Base-by-base conservation (phyloP, 148 eudicot species). In the Mesembryanthemum crystallinum region DNA sequence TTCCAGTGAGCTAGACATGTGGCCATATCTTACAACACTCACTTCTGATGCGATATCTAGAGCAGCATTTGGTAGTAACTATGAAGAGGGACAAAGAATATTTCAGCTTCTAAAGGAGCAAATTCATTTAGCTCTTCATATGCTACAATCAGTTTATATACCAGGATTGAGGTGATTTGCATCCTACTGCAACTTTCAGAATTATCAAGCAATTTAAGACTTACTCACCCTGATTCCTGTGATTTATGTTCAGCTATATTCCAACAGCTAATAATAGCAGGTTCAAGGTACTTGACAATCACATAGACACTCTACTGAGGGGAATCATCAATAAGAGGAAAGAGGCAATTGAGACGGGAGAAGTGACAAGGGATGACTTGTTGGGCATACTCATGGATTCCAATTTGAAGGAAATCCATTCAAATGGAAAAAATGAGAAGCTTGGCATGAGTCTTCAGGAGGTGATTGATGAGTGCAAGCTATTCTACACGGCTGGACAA, bases 11-110 rank as follows among this genome's bases (percentile, higher is more conserved):
- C 25, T 80, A 64, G 78, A 80, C 69, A 75, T 37, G 28, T 74
- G 75, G 58, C n/a, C 75, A 2, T 24, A 51, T 39, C 10, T 80
- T 21, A 62, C 20, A 29, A 51, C 67, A 39, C 65, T 80, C n/a
- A 30, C 74, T 33, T 75, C 78, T 33, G 78, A 74, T 69, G 78
- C 51, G 29, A 80, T 80, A 37, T 69, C 82, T 8, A 80, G 82
- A 69, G 82, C 82, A 62, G 78, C 75, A 33, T 74, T 79, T 28
- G 74, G 82, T 60, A 79, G 82, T 63, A 74, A 67, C 33, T 79
- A 79, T 42, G 29, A 63, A 29, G 69, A 80, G 23, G 82, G 82
- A 6, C 78, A 69, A 18, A 69, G 4, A 35, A 80, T 80, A 12
- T 80, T 80, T 14, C 58, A 80, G 69, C 78, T 80, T 27, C 71